Evolutionary conservation across 441 rosid species (phyloP).

Genomic region (Cnidoscolus chayamansa): DNA sequence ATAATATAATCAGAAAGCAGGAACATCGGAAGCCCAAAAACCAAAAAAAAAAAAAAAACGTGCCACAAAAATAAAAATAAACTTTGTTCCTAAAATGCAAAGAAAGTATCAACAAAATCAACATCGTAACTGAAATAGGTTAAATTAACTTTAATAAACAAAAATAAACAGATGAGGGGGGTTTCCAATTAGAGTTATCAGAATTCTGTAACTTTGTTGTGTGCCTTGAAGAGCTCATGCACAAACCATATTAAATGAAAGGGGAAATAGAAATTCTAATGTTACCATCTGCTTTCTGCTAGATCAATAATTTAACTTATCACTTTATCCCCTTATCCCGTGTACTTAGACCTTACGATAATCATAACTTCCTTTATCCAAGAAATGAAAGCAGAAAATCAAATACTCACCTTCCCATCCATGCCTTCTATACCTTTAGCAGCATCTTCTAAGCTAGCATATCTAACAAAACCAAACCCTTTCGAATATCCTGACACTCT

Average conservation of each 20-base stretch:
- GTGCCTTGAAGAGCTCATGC: neutral
- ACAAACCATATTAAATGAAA: neutral
- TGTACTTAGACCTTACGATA: neutral
- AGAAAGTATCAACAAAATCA: neutral
- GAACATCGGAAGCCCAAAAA: neutral
- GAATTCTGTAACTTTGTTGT: neutral
- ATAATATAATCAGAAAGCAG: neutral
- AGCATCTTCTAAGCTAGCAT: neutral
- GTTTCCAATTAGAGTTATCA: neutral
- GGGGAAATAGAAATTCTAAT: neutral
- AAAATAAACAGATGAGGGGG: too few relatives aligned
- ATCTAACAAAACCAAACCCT: neutral
- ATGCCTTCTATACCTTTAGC: neutral
- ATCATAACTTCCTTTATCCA: neutral
- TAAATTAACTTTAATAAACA: too few relatives aligned
- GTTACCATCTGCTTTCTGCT: too few relatives aligned
- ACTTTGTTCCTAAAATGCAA: too few relatives aligned
- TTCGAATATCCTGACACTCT: neutral
- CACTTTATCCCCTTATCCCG: neutral
- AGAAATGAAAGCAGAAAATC: neutral
- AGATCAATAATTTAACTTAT: neutral
- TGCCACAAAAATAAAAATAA: neutral
- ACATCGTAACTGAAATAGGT: neutral
- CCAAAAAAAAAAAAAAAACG: neutral
- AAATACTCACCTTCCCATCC: neutral